Base-by-base conservation (phyloP, 495 filamentous ascomycete genomes). In the Tricharina praecox region DNA sequence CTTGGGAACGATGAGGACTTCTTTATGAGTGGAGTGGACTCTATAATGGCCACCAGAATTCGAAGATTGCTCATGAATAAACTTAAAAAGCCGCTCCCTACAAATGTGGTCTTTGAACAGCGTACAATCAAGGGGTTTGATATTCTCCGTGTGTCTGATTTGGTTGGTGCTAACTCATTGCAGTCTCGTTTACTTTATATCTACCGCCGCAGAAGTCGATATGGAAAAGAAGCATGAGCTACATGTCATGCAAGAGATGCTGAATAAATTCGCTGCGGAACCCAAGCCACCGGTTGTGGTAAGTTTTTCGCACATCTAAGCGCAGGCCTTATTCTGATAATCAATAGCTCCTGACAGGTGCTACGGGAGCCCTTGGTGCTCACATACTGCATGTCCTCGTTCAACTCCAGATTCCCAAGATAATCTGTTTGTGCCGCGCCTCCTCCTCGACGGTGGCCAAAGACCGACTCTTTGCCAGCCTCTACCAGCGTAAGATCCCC, bases 321-420 rank as follows among this genome's bases (percentile, higher is more conserved):
- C 44, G 40, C 2, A n/a, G 44, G 21, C 36, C 60, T 42, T 54
- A 46, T 2, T 48, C 24, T 39, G 57, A 42, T 42, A 60, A 37
- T 34, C 63, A 45, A 38, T 62, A 49, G 34, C 55, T 68, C 25
- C 61, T 81, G 9, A 79, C 77, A 0, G 78, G 78, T 10, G 71
- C 71, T 3, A 81, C 78, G 7, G 78, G 78, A 13, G 67, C 73
- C 3, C 64, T 81, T 1, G 78, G 77, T 1, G 65, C 67, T 1
- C 71, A 78, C 43, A 67, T 79, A 9, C 66, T 79, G 3, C 53
- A 66, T 16, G 59, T 65, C 15, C 53, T 77, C 45, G 8, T 60
- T 56, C 24, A 48, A 56, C 3, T 55, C 56, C 8, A 48, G 53
- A 15, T 74, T 3, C 47, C 38, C 3, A 64, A 60, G 10, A 62